Evolutionary conservation across 345 rosid genomes (phyloP).

Genomic region (Dipteronia sinensis): DNA sequence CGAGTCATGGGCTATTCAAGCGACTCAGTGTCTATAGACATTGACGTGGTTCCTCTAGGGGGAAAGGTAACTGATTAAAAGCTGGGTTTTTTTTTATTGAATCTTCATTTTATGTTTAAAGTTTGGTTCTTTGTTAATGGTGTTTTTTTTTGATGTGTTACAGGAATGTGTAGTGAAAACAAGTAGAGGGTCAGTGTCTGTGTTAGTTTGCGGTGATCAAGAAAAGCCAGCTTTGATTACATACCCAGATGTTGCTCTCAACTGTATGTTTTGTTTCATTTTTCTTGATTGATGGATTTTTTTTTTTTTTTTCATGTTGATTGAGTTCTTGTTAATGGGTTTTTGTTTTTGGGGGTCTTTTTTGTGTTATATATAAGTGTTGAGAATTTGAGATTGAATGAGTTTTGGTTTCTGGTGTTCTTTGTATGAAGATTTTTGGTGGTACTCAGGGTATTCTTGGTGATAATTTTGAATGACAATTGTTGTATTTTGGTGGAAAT

Average conservation of each 20-base stretch:
- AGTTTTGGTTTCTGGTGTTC: not conserved
- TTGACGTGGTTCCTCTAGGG: conserved; percentile 45
- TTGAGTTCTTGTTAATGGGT: conserved; percentile 3
- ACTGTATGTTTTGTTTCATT: conserved; percentile 43
- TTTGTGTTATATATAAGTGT: not conserved
- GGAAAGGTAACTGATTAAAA: conserved; percentile 44
- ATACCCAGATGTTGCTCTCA: conserved; percentile 88
- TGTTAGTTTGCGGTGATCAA: conserved; percentile 72
- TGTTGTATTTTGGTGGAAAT: not conserved
- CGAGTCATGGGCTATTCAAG: conserved; percentile 51
- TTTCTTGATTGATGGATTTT: not conserved
- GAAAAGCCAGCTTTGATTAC: conserved; percentile 87
- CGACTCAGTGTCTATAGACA: conserved; percentile 51
- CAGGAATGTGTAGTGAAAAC: conserved; percentile 84
- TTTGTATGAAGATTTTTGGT: not conserved
- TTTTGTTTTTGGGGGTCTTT: not conserved
- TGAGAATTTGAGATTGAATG: conserved; percentile 15
- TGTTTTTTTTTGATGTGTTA: not conserved
- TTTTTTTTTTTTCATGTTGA: not conserved
- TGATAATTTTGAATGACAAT: not conserved
- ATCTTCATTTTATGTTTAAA: not conserved
- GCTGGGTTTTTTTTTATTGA: not conserved
- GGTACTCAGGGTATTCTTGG: not conserved
- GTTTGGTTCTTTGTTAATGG: not conserved
- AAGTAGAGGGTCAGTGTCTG: conserved; percentile 67